phyloP scores from a whole-genome alignment of 768 basidiomycete genomes.

The Lactarius vividus region DNA sequence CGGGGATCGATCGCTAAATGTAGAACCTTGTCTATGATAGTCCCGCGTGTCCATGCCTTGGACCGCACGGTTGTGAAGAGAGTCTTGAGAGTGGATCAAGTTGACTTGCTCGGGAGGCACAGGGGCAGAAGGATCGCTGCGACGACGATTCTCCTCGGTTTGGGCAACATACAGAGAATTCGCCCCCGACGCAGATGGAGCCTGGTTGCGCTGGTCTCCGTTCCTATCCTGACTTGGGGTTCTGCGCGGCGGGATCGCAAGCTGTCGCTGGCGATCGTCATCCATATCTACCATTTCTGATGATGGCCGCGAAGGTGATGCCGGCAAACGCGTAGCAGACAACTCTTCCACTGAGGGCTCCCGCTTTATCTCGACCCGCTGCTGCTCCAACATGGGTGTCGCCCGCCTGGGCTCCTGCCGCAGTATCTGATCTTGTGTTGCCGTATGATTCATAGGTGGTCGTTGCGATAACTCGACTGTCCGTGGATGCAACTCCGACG shows the following conservation, averaged over 20 bases:
- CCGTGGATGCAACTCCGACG: constrained; percentile 19
- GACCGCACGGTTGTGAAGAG: not conserved
- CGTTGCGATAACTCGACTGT: not conserved
- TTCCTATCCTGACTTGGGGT: constrained; percentile 10
- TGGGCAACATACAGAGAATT: not conserved
- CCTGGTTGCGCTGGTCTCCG: not conserved
- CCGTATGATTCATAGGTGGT: not conserved
- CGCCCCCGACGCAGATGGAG: not conserved
- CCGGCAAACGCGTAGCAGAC: not conserved
- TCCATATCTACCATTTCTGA: not conserved
- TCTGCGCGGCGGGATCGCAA: not conserved
- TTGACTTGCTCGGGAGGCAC: not conserved
- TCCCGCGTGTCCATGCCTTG: not conserved
- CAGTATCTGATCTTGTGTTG: not conserved
- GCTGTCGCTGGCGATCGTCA: not conserved
- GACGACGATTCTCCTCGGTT: not conserved
- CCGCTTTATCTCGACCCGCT: constrained; percentile 8
- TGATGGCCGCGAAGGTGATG: not conserved
- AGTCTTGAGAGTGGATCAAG: not conserved
- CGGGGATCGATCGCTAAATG: constrained; percentile 7
- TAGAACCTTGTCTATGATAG: constrained; percentile 5
- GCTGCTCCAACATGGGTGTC: not conserved
- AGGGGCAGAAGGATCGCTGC: not conserved
- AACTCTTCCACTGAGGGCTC: constrained; percentile 11
- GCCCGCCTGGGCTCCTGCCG: not conserved